Conservation (phyloP, 139 green algal species). For the Diplosphaera chodatii region DNA sequence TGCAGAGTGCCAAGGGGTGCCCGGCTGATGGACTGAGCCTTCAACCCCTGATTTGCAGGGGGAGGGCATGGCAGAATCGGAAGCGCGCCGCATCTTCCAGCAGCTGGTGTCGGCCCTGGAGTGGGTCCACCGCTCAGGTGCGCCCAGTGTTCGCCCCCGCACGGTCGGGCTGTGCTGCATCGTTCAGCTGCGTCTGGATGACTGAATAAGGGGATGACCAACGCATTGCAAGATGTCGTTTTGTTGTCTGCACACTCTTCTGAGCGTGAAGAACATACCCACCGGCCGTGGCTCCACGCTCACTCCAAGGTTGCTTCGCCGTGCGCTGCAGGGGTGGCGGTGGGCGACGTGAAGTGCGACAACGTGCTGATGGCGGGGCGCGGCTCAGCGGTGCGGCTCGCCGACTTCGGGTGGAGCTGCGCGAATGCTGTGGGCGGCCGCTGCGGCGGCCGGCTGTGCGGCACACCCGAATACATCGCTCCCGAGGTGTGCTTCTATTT, state of each 20-base stretch:
- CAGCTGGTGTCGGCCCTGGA: background rate
- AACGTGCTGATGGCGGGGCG: conserved; percentile 69
- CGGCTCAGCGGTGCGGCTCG: conserved; percentile 56
- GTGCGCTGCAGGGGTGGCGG: background rate
- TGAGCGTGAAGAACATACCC: too few species aligned
- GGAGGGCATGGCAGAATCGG: background rate
- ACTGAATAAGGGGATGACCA: too few species aligned
- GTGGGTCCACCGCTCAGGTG: background rate
- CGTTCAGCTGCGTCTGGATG: too few species aligned
- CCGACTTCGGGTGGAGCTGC: conserved; percentile 51
- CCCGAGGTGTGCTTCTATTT: conserved; percentile 34
- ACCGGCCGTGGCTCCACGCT: too few species aligned
- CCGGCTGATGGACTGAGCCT: background rate
- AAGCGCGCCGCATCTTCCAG: background rate
- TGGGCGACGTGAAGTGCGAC: conserved; percentile 11
- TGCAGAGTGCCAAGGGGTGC: too few species aligned
- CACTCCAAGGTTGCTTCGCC: too few species aligned
- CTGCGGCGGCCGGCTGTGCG: conserved; percentile 34
- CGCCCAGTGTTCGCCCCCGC: too few species aligned
- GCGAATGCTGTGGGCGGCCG: too few species aligned
- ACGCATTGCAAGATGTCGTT: too few species aligned
- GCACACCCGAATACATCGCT: conserved; percentile 59
- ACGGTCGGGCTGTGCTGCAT: too few species aligned
- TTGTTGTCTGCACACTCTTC: too few species aligned
- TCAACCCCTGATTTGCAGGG: background rate